These are phyloP conservation scores for Tetrapisispora pingtungensis DNA, from an alignment of 805 yeast species.

Conservation along the genomic window DNA sequence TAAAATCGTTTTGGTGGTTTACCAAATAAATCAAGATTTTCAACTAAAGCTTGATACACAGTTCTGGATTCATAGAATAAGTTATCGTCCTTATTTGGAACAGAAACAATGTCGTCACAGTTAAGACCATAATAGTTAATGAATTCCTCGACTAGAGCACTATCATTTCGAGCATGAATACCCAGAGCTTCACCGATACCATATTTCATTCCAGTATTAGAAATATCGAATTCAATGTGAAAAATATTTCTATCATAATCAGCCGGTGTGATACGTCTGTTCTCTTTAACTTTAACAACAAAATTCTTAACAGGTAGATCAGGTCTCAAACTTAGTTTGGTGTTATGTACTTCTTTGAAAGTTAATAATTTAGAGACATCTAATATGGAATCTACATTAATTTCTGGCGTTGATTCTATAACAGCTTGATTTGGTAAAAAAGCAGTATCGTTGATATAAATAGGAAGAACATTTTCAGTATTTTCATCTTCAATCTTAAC, in stretches of 20 bases:
- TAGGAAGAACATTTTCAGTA: slow-evolving; percentile 33
- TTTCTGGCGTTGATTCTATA: slow-evolving; percentile 26
- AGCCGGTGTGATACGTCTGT: slow-evolving; percentile 80
- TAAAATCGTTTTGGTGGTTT: slow-evolving; percentile 93
- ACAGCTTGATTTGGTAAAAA: slow-evolving; percentile 53
- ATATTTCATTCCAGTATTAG: slow-evolving; percentile 84
- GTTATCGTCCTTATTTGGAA: slow-evolving; percentile 58
- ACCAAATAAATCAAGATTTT: slow-evolving; percentile 81
- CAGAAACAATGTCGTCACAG: slow-evolving; percentile 56
- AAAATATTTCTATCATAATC: slow-evolving; percentile 91
- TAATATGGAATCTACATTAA: slow-evolving; percentile 31
- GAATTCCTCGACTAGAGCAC: slow-evolving; percentile 55
- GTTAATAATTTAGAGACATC: slow-evolving; percentile 56
- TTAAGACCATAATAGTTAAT: slow-evolving; percentile 61
- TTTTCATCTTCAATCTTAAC: slow-evolving; percentile 10
- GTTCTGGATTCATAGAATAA: slow-evolving; percentile 61
- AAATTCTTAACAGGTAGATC: slow-evolving; percentile 79
- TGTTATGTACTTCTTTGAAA: slow-evolving; percentile 70
- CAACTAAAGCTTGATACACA: slow-evolving; percentile 67
- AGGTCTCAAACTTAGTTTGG: slow-evolving; percentile 62
- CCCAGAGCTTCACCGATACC: slow-evolving; percentile 97
- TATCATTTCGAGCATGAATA: slow-evolving; percentile 79
- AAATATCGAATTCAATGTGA: slow-evolving; percentile 88
- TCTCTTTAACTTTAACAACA: slow-evolving; percentile 81
- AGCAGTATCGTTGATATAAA: slow-evolving; percentile 52